Conservation (phyloP, 176 grass and related monocot genomes). For the Metroxylon sagu region DNA sequence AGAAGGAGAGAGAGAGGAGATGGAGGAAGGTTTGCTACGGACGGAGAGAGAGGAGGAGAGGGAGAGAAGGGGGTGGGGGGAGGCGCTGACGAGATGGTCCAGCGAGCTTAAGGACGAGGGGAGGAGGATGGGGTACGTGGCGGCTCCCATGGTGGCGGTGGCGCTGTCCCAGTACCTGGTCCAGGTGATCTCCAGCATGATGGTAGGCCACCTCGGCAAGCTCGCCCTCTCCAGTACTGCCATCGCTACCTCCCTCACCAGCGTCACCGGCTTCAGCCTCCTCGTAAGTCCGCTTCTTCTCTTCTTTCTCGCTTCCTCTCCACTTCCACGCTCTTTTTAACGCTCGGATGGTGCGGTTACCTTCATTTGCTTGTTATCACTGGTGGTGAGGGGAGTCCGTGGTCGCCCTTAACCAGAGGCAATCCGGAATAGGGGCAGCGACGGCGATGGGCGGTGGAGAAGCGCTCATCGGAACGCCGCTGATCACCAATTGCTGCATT, state of each 20-base stretch:
- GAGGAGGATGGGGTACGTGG: constrained; percentile 33
- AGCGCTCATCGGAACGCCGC: no score
- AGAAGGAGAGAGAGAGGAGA: neutral
- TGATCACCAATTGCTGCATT: no score
- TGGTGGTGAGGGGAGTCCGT: no score
- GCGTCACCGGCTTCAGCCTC: constrained; percentile 87
- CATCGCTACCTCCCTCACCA: constrained; percentile 72
- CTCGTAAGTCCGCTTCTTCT: constrained; percentile 37
- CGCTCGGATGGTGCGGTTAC: neutral
- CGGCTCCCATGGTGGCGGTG: constrained; percentile 47
- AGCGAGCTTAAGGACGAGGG: constrained; percentile 12
- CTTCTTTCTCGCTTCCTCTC: neutral
- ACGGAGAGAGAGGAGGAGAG: neutral
- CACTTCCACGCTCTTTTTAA: neutral
- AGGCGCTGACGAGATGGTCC: neutral
- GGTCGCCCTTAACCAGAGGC: no score
- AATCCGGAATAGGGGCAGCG: no score
- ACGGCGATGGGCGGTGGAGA: no score
- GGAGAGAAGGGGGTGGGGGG: constrained; percentile 13
- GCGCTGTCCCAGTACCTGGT: constrained; percentile 45
- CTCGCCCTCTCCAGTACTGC: constrained; percentile 69
- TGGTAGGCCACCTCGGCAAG: constrained; percentile 82
- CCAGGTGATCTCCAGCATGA: constrained; percentile 89
- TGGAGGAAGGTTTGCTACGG: neutral
- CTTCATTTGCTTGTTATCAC: neutral